Conservation (phyloP, 2,329 filamentous ascomycete species). For the Dactylellina parvicollis region DNA sequence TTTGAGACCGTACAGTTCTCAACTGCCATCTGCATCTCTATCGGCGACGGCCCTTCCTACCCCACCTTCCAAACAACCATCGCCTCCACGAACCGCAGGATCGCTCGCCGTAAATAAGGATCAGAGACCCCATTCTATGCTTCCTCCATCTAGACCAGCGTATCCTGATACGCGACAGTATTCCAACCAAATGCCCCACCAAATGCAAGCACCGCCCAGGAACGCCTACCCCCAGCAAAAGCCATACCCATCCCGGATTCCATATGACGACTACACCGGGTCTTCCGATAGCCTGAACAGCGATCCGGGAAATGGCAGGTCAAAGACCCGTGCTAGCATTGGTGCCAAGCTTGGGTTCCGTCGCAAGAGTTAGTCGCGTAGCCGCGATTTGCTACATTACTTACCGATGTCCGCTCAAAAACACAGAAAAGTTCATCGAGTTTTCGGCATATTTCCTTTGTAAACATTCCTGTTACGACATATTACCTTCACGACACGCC, state of each 20-base stretch:
- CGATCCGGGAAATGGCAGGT: constrained; percentile 24
- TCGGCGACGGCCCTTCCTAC: constrained; percentile 12
- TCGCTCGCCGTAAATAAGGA: too few relatives aligned
- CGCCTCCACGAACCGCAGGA: background rate
- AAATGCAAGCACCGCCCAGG: background rate
- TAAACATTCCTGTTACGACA: constrained; percentile 15
- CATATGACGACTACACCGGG: constrained; percentile 40
- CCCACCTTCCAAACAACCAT: constrained; percentile 7
- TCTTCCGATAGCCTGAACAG: constrained; percentile 49
- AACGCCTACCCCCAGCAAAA: background rate
- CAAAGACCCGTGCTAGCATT: constrained; percentile 34
- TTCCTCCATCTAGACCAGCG: background rate
- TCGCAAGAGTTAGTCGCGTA: constrained; percentile 10
- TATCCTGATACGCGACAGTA: background rate
- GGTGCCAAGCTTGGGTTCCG: constrained; percentile 48
- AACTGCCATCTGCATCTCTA: constrained; percentile 23
- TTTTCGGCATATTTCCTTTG: constrained; percentile 24
- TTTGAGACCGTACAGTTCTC: constrained; percentile 34
- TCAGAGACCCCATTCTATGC: too few relatives aligned
- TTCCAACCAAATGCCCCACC: background rate
- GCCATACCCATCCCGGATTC: constrained; percentile 1
- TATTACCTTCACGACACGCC: constrained; percentile 21
- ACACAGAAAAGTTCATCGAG: background rate
- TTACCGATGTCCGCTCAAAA: background rate
- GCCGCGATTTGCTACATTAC: background rate